A percentile compares a stretch with the other conserved stretches of the same genome.
phyloP scores from a whole-genome alignment of 164 flowering plant genomes.

The Malania oleifera region DNA sequence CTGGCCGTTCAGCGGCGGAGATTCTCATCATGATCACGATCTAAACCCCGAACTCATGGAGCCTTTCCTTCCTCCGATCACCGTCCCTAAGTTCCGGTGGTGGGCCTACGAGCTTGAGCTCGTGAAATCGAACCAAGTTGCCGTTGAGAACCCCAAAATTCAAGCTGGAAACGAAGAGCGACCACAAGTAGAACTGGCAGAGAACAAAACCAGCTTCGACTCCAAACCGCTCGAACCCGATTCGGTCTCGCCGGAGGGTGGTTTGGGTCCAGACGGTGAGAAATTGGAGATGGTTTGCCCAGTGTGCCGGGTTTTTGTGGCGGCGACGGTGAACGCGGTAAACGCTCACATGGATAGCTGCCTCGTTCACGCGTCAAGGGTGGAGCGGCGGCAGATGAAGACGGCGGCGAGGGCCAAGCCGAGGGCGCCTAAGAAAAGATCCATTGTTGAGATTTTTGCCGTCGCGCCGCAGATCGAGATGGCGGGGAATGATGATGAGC shows the following conservation, averaged over 20 bases:
- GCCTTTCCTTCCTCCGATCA: constrained; percentile 45
- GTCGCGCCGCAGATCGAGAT: constrained; percentile 42
- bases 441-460: constrained; percentile 59
- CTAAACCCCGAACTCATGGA: constrained; percentile 5
- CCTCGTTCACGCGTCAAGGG: constrained; percentile 20
- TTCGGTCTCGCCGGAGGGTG: background rate
- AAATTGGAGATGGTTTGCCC: constrained; percentile 35
- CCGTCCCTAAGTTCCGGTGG: constrained; percentile 43
- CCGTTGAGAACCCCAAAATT: background rate
- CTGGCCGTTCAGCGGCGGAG: constrained; percentile 49
- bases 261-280: background rate
- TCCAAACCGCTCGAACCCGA: background rate
- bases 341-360: constrained; percentile 34
- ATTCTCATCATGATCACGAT: background rate
- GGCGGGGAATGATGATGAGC: background rate
- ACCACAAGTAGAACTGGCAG: background rate
- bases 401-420: constrained; percentile 18
- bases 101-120: constrained; percentile 44
- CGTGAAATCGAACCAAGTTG: background rate
- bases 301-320: constrained; percentile 31
- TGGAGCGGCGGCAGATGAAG: constrained; percentile 20
- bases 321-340: constrained; percentile 33
- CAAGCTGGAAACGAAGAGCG: background rate
- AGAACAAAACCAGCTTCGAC: background rate
- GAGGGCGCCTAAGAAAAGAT: constrained; percentile 48